Conservation (phyloP, 371 early-diverging fungal genomes). For the Mortierella sp. region DNA sequence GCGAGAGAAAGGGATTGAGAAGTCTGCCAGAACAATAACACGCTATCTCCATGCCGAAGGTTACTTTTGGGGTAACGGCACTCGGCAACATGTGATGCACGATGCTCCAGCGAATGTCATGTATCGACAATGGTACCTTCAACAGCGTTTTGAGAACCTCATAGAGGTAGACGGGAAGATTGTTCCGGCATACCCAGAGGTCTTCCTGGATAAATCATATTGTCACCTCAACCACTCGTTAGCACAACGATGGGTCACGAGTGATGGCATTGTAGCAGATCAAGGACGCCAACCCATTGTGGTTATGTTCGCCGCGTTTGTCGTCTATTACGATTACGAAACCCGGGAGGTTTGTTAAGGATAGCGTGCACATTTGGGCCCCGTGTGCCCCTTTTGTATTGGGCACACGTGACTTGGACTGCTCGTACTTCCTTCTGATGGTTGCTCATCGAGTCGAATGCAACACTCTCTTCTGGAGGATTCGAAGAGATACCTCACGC, state of each 20-base stretch:
- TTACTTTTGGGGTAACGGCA: constrained; percentile 1
- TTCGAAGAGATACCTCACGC: no score
- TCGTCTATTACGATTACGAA: not conserved
- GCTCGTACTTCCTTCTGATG: no score
- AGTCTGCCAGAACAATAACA: no score
- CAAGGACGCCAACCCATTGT: constrained; percentile 4
- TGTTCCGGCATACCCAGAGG: constrained; percentile 1
- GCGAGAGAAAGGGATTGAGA: no score
- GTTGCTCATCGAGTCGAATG: no score
- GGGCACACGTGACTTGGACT: no score
- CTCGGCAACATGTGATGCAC: constrained; percentile 7
- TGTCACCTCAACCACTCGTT: constrained; percentile 16
- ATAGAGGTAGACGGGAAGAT: not conserved
- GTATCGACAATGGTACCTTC: constrained; percentile 4
- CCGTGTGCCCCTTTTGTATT: no score
- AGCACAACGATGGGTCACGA: not conserved
- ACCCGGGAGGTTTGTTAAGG: not conserved
- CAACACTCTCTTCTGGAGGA: no score
- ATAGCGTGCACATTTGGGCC: not conserved
- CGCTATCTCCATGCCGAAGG: no score
- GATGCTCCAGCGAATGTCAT: constrained; percentile 15
- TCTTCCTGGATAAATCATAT: constrained; percentile 19
- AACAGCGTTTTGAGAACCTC: constrained; percentile 5
- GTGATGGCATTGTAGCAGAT: constrained; percentile 2
- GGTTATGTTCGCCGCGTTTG: constrained; percentile 10